These are phyloP conservation scores for Kentomonas sorsogonicus DNA, from an alignment of 208 protist genomes.

Conservation along the genomic window DNA sequence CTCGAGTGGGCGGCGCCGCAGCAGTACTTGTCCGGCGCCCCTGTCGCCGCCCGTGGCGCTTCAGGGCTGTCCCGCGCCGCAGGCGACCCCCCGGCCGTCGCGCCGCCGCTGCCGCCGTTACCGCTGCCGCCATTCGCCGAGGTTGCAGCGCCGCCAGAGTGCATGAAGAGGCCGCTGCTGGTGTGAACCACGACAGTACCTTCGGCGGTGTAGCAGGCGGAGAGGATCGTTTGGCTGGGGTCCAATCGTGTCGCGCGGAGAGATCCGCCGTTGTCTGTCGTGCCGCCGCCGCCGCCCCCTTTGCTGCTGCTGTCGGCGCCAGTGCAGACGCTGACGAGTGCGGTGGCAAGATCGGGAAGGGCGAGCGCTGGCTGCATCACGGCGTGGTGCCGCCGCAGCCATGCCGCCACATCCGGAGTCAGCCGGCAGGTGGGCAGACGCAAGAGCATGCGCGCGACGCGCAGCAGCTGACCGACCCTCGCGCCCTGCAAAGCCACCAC, in stretches of 20 bases:
- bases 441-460: constrained; percentile 54
- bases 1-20: constrained; percentile 46
- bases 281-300: constrained; percentile 32
- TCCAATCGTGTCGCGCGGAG: too few species aligned
- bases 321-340: constrained; percentile 43
- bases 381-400: constrained; percentile 40
- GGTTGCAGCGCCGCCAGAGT: background rate
- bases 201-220: too few species aligned
- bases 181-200: too few species aligned
- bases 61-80: too few species aligned
- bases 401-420: constrained; percentile 33
- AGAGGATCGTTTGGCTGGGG: too few species aligned
- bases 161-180: too few species aligned
- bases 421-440: constrained; percentile 24
- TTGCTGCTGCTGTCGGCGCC: constrained; percentile 49
- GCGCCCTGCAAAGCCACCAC: constrained; percentile 73
- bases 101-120: too few species aligned
- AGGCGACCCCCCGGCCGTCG: too few species aligned
- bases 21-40: constrained; percentile 48
- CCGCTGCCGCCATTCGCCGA: background rate
- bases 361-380: constrained; percentile 33
- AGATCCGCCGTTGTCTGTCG: too few species aligned
- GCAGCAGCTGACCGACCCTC: constrained; percentile 62
- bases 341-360: constrained; percentile 47
- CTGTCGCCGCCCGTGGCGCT: too few species aligned